phyloP scores from a whole-genome alignment of 2,329 filamentous ascomycete species.

The Epichloe glyceriae region DNA sequence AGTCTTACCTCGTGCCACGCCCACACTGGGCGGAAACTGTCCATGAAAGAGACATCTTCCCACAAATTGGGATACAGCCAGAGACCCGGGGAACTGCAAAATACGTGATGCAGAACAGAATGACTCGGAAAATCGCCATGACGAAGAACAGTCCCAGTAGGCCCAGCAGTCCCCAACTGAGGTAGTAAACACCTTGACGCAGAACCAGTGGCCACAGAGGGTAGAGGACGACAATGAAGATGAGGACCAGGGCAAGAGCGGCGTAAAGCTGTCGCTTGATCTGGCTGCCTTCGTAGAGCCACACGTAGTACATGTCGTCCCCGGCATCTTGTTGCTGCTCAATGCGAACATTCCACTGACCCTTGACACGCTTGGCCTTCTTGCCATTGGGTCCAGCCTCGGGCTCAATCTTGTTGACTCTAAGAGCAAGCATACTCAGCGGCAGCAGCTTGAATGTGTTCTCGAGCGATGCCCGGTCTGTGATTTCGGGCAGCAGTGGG shows the following conservation, averaged over 20 bases:
- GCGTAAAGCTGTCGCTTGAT: constrained; percentile 91
- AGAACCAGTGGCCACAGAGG: constrained; percentile 89
- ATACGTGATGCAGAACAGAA: constrained; percentile 87
- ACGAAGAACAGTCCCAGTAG: constrained; percentile 87
- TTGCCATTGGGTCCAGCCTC: constrained; percentile 52
- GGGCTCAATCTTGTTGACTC: constrained; percentile 63
- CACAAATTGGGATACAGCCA: constrained; percentile 98
- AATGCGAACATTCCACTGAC: constrained; percentile 88
- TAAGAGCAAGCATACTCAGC: constrained; percentile 82
- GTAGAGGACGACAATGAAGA: constrained; percentile 87
- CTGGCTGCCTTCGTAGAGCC: constrained; percentile 90
- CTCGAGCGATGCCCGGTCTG: constrained; percentile 76
- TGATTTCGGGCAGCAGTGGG: constrained; percentile 74
- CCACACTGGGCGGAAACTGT: constrained; percentile 92
- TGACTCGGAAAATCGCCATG: constrained; percentile 94
- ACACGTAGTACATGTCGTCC: constrained; percentile 88
- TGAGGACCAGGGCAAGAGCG: constrained; percentile 63
- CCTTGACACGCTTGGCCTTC: constrained; percentile 81
- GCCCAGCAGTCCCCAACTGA: constrained; percentile 85
- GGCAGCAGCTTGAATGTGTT: constrained; percentile 92
- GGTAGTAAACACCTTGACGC: constrained; percentile 90
- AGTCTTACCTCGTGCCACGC: constrained; percentile 85
- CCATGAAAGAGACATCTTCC: constrained; percentile 96
- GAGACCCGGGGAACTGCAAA: constrained; percentile 77
- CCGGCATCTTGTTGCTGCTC: constrained; percentile 86